A percentile compares a stretch with the other conserved stretches of the same genome.
phyloP scores from a whole-genome alignment of 2,329 filamentous ascomycete genomes.

The Penicillium hesseltinei region DNA sequence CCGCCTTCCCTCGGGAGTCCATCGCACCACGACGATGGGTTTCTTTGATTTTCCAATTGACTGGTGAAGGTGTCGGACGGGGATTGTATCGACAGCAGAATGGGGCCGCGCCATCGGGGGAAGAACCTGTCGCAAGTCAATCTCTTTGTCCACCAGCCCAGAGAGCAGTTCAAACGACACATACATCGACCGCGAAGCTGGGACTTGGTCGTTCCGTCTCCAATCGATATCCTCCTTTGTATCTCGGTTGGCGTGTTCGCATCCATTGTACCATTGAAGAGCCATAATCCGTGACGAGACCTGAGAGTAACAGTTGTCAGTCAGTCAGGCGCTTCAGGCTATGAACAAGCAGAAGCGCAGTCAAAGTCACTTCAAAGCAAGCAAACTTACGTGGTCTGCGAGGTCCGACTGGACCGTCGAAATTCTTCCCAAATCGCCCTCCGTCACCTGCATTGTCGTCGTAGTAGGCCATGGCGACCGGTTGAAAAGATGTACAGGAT shows the following conservation, averaged over 20 bases:
- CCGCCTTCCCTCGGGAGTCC: constrained; percentile 93
- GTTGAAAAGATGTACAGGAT: constrained; percentile 7
- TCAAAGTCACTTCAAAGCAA: not conserved
- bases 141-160: not conserved
- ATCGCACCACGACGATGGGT: constrained; percentile 92
- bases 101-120: constrained; percentile 74
- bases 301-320: constrained; percentile 46
- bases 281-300: constrained; percentile 89
- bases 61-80: constrained; percentile 94
- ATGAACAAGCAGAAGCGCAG: not conserved
- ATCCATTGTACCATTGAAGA: constrained; percentile 90
- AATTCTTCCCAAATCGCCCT: constrained; percentile 33
- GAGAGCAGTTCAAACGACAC: not conserved
- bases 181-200: constrained; percentile 86
- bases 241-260: constrained; percentile 73
- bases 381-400: constrained; percentile 41
- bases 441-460: constrained; percentile 40
- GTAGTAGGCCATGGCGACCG: constrained; percentile 37
- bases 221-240: constrained; percentile 67
- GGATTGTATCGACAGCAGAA: constrained; percentile 79
- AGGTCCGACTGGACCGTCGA: constrained; percentile 38
- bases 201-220: constrained; percentile 81
- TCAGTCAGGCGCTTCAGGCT: constrained; percentile 15
- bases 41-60: constrained; percentile 98
- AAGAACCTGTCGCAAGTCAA: constrained; percentile 63